Conservation (phyloP, 345 rosid species). For the Carallia brachiata region DNA sequence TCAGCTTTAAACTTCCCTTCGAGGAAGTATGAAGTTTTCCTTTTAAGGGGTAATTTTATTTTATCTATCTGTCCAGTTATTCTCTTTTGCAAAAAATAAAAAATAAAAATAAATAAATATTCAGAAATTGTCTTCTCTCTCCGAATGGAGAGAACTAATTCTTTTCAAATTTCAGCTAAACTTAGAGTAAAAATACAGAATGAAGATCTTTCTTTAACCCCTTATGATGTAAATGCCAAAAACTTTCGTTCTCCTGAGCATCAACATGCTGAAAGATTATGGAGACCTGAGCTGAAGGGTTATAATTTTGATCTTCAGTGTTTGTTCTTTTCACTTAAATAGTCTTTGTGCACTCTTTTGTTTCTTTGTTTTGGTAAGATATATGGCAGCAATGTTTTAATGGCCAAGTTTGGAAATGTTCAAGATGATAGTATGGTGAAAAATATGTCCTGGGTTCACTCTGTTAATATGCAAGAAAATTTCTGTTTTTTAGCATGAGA, state of each 20-base stretch:
- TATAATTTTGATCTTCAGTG: constrained; percentile 6
- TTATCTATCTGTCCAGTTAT: too few species aligned
- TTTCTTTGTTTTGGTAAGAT: neutral
- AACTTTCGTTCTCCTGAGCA: constrained; percentile 60
- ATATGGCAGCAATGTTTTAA: neutral
- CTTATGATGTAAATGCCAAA: constrained; percentile 34
- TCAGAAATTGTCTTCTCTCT: neutral
- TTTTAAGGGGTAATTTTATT: too few species aligned
- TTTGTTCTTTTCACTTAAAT: neutral
- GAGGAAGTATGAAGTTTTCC: too few species aligned
- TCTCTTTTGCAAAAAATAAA: too few species aligned
- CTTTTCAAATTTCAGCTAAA: neutral
- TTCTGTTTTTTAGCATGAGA: too few species aligned
- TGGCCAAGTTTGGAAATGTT: too few species aligned
- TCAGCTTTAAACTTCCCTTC: too few species aligned
- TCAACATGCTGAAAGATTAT: constrained; percentile 30
- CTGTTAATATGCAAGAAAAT: too few species aligned
- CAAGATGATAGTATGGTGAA: too few species aligned
- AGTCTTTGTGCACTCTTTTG: neutral
- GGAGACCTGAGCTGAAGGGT: constrained; percentile 56
- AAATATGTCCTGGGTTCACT: too few species aligned
- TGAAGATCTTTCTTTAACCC: constrained; percentile 17
- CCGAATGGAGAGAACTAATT: neutral
- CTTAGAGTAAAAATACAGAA: neutral
- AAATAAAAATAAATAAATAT: too few species aligned